These are phyloP conservation scores for Tetrapisispora phaffii DNA, from an alignment of 805 yeast genomes.

Conservation along the genomic window DNA sequence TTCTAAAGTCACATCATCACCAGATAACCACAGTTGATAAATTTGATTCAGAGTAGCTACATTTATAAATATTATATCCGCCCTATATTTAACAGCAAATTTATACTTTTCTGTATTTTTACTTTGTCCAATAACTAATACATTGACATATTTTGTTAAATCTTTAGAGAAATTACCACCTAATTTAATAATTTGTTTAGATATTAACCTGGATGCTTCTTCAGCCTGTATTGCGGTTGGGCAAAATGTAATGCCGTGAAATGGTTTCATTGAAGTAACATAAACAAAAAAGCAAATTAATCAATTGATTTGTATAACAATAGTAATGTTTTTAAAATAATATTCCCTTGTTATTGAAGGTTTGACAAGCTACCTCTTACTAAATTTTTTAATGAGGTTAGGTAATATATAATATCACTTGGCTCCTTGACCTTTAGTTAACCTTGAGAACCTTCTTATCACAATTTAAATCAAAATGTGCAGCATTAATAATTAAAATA, in stretches of 20 bases:
- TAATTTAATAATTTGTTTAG: conserved; percentile 38
- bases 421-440: no score
- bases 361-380: no score
- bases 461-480: no score
- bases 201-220: conserved; percentile 34
- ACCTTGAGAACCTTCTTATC: no score
- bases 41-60: conserved; percentile 13
- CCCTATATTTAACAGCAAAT: conserved; percentile 21
- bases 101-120: conserved; percentile 23
- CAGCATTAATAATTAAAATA: no score
- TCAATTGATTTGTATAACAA: no score
- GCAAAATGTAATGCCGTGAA: conserved; percentile 43
- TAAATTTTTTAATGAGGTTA: no score
- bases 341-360: no score
- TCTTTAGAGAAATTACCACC: conserved; percentile 54
- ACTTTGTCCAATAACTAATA: conserved; percentile 49
- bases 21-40: conserved; percentile 25
- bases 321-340: no score
- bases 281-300: no score
- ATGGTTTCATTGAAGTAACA: conserved; percentile 26
- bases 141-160: conserved; percentile 50
- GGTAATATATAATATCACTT: no score
- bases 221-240: conserved; percentile 42
- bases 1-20: conserved; percentile 17
- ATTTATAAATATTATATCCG: conserved; percentile 21